A percentile compares a stretch with the other conserved stretches of the same genome.
phyloP scores from a whole-genome alignment of 805 yeast species.

The Kuraishia molischiana region DNA sequence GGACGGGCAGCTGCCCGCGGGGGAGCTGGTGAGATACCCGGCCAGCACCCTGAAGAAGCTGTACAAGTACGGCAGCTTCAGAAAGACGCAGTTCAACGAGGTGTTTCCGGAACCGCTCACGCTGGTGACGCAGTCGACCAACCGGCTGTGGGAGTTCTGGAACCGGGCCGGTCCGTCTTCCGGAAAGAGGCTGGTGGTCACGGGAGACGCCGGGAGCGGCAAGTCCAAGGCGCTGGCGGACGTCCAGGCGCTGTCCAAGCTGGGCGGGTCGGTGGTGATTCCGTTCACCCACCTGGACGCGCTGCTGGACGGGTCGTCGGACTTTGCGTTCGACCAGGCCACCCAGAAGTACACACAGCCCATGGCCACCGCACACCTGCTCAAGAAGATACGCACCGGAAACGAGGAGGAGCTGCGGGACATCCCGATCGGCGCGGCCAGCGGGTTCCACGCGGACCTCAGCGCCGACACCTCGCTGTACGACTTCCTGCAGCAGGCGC shows the following conservation, averaged over 20 bases:
- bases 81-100: slow-evolving; percentile 61
- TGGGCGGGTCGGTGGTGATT: slow-evolving; percentile 37
- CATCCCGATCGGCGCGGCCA: slow-evolving; percentile 1
- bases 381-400: slow-evolving; percentile 38
- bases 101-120: slow-evolving; percentile 51
- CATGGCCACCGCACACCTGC: slow-evolving; percentile 55
- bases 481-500: slow-evolving; percentile 27
- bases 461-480: slow-evolving; percentile 21
- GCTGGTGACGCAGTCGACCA: slow-evolving; percentile 42
- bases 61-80: slow-evolving; percentile 50
- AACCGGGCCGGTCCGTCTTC: slow-evolving; percentile 20
- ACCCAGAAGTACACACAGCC: slow-evolving; percentile 60
- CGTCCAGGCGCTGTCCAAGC: slow-evolving; percentile 45
- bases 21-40: slow-evolving; percentile 30
- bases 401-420: slow-evolving; percentile 30
- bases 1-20: slow-evolving; percentile 5
- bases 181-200: slow-evolving; percentile 35
- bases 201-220: slow-evolving; percentile 72
- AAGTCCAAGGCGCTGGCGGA: slow-evolving; percentile 69
- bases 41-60: slow-evolving; percentile 31
- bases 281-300: slow-evolving; percentile 55
- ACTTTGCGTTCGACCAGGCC: slow-evolving; percentile 46
- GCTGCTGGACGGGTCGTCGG: slow-evolving; percentile 65
- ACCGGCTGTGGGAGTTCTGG: slow-evolving; percentile 29
- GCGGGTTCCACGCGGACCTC: slow-evolving; percentile 2